These are phyloP conservation scores for Saccharomyces hybrid DNA, from an alignment of 1,139 yeast genomes.

Conservation along the genomic window DNA sequence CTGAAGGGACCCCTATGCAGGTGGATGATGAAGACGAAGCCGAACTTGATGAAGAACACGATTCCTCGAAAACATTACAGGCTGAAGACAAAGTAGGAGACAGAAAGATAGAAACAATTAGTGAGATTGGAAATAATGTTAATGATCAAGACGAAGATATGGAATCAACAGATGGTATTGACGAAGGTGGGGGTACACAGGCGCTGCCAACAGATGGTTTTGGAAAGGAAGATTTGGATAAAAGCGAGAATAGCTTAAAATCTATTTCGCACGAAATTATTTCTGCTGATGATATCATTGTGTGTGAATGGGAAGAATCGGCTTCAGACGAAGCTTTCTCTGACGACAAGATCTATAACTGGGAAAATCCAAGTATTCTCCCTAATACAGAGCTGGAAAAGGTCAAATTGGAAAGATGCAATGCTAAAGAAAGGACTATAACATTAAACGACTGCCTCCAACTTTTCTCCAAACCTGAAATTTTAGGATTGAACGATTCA, in stretches of 20 bases:
- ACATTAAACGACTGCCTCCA: slow-evolving; percentile 69
- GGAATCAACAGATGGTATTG: neutral
- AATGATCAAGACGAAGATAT: neutral
- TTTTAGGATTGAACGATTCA: slow-evolving; percentile 79
- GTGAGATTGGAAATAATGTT: neutral
- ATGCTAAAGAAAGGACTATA: slow-evolving; percentile 44
- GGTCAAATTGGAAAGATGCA: slow-evolving; percentile 36
- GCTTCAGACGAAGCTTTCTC: slow-evolving; percentile 46
- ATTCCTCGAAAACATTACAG: neutral
- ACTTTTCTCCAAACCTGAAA: slow-evolving; percentile 73
- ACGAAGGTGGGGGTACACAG: neutral
- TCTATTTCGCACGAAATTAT: slow-evolving; percentile 14
- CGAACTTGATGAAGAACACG: neutral
- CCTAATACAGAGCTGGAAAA: slow-evolving; percentile 49
- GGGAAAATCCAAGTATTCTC: slow-evolving; percentile 46
- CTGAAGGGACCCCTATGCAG: neutral
- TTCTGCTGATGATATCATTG: slow-evolving; percentile 42
- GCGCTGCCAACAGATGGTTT: neutral
- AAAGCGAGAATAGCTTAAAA: neutral
- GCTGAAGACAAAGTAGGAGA: neutral
- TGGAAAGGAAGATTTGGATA: slow-evolving; percentile 3
- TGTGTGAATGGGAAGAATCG: slow-evolving; percentile 64
- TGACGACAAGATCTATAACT: slow-evolving; percentile 41
- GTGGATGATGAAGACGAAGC: neutral
- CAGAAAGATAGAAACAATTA: neutral